These are phyloP conservation scores for Purpureocillium takamizusanense DNA, from an alignment of 2,329 filamentous ascomycete genomes.

Conservation along the genomic window DNA sequence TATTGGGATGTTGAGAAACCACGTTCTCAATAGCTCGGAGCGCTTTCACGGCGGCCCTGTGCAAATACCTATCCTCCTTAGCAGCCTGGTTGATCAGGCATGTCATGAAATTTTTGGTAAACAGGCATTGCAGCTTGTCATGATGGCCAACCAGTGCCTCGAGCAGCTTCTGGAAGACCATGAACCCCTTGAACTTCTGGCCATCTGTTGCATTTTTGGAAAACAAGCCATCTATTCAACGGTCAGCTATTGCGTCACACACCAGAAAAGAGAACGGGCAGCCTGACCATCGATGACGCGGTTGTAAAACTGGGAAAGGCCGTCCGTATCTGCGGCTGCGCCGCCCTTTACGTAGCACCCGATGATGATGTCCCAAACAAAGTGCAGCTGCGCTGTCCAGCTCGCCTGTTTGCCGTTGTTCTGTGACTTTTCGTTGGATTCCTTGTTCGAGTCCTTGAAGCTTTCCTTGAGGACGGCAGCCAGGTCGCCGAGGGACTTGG, in stretches of 20 bases:
- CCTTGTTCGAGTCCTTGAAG: conserved; percentile 41
- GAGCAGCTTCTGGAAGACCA: conserved; percentile 73
- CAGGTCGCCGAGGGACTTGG: conserved; percentile 58
- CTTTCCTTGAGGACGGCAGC: conserved; percentile 74
- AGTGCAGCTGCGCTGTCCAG: conserved; percentile 74
- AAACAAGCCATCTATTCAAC: conserved; percentile 64
- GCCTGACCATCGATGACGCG: conserved; percentile 73
- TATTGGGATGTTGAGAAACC: conserved; percentile 50
- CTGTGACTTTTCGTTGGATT: conserved; percentile 30
- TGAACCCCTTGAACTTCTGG: conserved; percentile 86
- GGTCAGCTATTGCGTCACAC: conserved; percentile 12
- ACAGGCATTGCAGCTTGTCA: conserved; percentile 48
- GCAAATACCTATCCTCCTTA: conserved; percentile 67
- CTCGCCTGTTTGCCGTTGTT: conserved; percentile 54
- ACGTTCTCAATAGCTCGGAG: conserved; percentile 61
- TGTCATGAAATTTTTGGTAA: conserved; percentile 74
- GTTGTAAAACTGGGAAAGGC: conserved; percentile 75
- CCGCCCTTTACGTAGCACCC: conserved; percentile 34
- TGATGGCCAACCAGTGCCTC: conserved; percentile 37
- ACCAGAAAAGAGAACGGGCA: not conserved
- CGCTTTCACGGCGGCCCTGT: conserved; percentile 68
- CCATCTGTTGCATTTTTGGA: conserved; percentile 73
- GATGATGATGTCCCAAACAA: conserved; percentile 81
- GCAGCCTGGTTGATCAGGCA: conserved; percentile 78
- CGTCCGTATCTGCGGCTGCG: conserved; percentile 23